A percentile compares a stretch with the other conserved stretches of the same genome.
These are phyloP conservation scores for Starmerella sirachaensis DNA, from an alignment of 805 yeast species.

Conservation along the genomic window DNA sequence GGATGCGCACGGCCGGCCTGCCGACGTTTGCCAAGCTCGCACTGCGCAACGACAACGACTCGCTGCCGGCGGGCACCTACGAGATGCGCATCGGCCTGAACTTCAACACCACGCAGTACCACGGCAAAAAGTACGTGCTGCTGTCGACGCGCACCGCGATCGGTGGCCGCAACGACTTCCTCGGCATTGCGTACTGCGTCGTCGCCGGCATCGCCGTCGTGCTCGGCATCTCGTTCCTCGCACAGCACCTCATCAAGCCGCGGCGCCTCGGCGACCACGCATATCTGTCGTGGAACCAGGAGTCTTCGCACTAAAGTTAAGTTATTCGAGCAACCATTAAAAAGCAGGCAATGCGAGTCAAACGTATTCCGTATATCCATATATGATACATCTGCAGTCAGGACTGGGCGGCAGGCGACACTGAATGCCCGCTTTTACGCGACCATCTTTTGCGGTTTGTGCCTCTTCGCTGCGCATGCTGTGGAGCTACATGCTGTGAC, in stretches of 20 bases:
- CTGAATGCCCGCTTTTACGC: no score
- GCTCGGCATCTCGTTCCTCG: slow-evolving; percentile 61
- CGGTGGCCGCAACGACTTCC: slow-evolving; percentile 77
- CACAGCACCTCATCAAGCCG: slow-evolving; percentile 77
- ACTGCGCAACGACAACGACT: slow-evolving; percentile 50
- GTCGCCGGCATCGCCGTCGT: slow-evolving; percentile 68
- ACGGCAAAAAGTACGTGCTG: slow-evolving; percentile 79
- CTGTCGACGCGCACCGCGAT: slow-evolving; percentile 69
- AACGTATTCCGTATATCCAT: no score
- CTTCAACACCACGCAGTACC: slow-evolving; percentile 71
- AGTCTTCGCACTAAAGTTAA: slow-evolving; percentile 4
- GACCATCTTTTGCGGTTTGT: no score
- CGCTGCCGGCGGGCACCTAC: slow-evolving; percentile 57
- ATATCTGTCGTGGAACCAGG: slow-evolving; percentile 40
- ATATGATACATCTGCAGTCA: no score
- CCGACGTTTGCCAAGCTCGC: slow-evolving; percentile 81
- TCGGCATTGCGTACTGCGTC: slow-evolving; percentile 75
- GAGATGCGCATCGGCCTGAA: slow-evolving; percentile 54
- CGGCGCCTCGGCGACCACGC: slow-evolving; percentile 73
- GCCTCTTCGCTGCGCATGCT: no score
- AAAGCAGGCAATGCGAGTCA: no score
- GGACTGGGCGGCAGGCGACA: no score
- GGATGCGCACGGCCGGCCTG: slow-evolving; percentile 97
- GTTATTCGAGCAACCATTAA: no score
- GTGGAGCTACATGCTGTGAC: no score